Conservation (phyloP, 2,329 filamentous ascomycete species). For the Calonectria pteridis region DNA sequence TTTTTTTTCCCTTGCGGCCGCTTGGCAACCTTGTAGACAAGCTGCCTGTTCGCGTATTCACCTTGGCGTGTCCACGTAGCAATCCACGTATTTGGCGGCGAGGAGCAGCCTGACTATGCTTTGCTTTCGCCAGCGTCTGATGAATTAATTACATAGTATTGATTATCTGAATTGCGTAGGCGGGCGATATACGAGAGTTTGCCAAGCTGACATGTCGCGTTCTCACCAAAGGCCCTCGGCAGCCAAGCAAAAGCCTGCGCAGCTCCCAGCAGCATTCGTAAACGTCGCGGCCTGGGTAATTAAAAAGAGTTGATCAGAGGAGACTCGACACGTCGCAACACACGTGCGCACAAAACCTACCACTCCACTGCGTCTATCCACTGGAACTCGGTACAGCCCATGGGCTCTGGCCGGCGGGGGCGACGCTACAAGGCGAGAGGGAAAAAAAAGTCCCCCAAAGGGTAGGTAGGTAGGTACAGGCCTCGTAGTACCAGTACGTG, state of each 20-base stretch:
- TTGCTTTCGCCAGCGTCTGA: not conserved
- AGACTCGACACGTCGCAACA: conserved; percentile 16
- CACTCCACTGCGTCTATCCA: not conserved
- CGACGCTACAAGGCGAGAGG: not conserved
- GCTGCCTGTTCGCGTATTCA: not conserved
- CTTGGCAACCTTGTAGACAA: not conserved
- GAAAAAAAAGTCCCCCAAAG: conserved; percentile 23
- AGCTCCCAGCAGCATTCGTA: conserved; percentile 18
- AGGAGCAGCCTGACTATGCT: not conserved
- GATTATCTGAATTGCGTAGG: conserved; percentile 15
- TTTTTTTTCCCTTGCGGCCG: not conserved
- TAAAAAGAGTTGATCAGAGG: conserved; percentile 25
- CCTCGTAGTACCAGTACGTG: conserved; percentile 41
- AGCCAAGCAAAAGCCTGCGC: not conserved
- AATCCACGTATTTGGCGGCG: conserved; percentile 18
- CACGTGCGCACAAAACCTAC: conserved; percentile 7
- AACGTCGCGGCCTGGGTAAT: conserved; percentile 25
- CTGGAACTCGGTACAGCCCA: conserved; percentile 2
- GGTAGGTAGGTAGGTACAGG: conserved; percentile 36
- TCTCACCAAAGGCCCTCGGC: not conserved
- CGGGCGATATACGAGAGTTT: conserved; percentile 6
- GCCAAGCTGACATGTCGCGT: conserved; percentile 14
- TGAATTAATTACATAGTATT: not conserved
- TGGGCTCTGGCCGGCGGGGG: not conserved
- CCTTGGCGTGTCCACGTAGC: conserved; percentile 15